Evolutionary conservation across 1,139 yeast genomes (phyloP), one percentile per base, ranked within the genome.

Genomic region (Lodderomyces orthopsilosis): DNA sequence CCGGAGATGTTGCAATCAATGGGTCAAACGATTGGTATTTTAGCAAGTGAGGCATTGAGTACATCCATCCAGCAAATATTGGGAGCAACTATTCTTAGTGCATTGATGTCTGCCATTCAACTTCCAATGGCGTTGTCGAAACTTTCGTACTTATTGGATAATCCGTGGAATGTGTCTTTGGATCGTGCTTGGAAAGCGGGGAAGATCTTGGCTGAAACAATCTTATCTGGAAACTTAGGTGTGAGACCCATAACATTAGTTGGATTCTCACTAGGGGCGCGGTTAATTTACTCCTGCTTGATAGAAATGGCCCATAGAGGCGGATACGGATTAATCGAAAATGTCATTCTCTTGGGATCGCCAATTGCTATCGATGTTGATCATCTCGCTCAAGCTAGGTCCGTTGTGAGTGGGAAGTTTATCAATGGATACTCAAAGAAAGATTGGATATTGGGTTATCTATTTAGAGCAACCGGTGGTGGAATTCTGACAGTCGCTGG

Each of bases 161-260:
- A 94, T 57, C 99, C 98, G 0, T 94, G 98, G 98, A 91, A 85
- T 57, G 98, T 93, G 4, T 91, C 98, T 0, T 70, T 94, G 47
- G 98, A 93, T 62, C 76, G 99, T 49, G 98, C 99, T 0, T 91
- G 98, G 97, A 78, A 91, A 41, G 95, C 98, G 0, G 99, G 99
- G 2, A 71, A 83, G 48, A 82, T 94, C 40, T 64, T 94, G 46
- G 98, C 98, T 0, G 98, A 94, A 58, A 88, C 97, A 0, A 67
- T 94, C 37, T 79, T 90, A 44, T 77, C 90, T 7, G 85, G 95
- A 27, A 91, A 89, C 59, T 68, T 94, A 53, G 99, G 99, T 7
- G 89, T 85, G 13, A 71, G 99, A 40, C 99, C 99, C 1, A 79
- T 90, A 1, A 91, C 98, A 0, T 68, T 94, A 10, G 89, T 94